Conservation (phyloP, 805 yeast genomes). For the Myxozyma neotropica region DNA sequence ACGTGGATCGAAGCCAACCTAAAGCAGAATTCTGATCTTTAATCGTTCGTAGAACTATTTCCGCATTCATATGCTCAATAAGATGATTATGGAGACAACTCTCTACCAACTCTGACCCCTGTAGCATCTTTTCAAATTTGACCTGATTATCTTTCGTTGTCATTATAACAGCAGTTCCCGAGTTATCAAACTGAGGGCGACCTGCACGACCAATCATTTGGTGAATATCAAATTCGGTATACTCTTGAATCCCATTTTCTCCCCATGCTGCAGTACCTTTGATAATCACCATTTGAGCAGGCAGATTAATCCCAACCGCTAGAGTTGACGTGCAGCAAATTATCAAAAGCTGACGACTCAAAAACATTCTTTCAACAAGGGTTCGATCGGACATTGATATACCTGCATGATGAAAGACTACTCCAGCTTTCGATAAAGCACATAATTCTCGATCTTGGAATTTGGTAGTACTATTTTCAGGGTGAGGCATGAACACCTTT, state of each 20-base stretch:
- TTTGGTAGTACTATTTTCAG: background rate
- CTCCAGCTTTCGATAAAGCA: conserved; percentile 41
- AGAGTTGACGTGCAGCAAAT: conserved; percentile 62
- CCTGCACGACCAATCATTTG: conserved; percentile 74
- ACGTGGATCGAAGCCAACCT: conserved; percentile 54
- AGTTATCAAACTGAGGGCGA: conserved; percentile 54
- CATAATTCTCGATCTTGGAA: conserved; percentile 21
- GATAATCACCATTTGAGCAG: conserved; percentile 61
- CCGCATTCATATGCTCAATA: conserved; percentile 45
- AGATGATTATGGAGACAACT: conserved; percentile 42
- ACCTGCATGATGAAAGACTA: conserved; percentile 65
- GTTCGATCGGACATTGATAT: conserved; percentile 51
- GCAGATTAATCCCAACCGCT: conserved; percentile 60
- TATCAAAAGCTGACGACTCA: conserved; percentile 48
- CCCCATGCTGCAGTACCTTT: conserved; percentile 62
- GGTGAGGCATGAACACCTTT: background rate
- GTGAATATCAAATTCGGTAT: conserved; percentile 56
- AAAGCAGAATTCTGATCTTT: conserved; percentile 46
- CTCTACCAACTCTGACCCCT: conserved; percentile 52
- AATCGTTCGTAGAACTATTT: conserved; percentile 49
- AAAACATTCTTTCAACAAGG: conserved; percentile 51
- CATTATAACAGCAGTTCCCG: conserved; percentile 45
- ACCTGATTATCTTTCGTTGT: conserved; percentile 45
- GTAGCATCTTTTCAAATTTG: conserved; percentile 48
- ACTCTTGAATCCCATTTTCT: conserved; percentile 50